phyloP scores from a whole-genome alignment of 2,329 filamentous ascomycete genomes.

The Aspergillus transmontanensis region DNA sequence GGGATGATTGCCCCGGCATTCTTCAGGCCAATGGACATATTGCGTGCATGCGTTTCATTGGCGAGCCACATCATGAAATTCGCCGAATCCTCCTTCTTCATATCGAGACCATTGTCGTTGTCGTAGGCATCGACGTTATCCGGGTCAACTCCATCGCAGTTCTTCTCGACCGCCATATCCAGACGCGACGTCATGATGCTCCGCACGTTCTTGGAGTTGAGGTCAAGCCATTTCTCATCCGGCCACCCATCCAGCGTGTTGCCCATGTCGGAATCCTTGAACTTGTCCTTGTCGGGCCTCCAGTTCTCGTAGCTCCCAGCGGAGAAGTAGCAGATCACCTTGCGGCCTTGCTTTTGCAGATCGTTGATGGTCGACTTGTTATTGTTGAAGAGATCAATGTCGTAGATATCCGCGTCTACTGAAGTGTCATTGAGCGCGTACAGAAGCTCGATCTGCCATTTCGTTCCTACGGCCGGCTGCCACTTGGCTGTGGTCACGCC shows the following conservation, averaged over 20 bases:
- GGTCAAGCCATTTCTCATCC: constrained; percentile 68
- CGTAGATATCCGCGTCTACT: constrained; percentile 59
- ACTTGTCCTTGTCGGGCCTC: constrained; percentile 60
- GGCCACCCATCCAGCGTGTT: constrained; percentile 64
- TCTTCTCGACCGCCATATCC: constrained; percentile 60
- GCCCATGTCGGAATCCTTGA: constrained; percentile 60
- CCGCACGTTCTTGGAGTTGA: constrained; percentile 60
- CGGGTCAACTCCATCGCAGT: constrained; percentile 70
- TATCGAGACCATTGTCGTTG: constrained; percentile 64
- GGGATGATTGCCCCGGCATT: constrained; percentile 65
- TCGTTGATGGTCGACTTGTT: constrained; percentile 48
- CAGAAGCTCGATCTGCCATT: constrained; percentile 65
- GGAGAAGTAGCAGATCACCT: constrained; percentile 75
- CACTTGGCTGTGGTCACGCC: constrained; percentile 43
- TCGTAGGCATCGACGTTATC: constrained; percentile 71
- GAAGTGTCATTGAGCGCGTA: constrained; percentile 45
- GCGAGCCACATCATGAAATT: constrained; percentile 65
- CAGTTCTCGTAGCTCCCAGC: constrained; percentile 69
- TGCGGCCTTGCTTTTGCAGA: constrained; percentile 56
- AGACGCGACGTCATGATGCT: constrained; percentile 66
- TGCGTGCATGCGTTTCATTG: constrained; percentile 53
- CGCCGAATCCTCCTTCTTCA: constrained; percentile 60
- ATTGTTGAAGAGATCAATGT: constrained; percentile 63
- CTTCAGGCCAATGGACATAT: constrained; percentile 68
- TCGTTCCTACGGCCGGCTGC: constrained; percentile 55